Conservation (phyloP, 192 early-diverging fungal genomes). For the Ambispora gerdemannii region DNA sequence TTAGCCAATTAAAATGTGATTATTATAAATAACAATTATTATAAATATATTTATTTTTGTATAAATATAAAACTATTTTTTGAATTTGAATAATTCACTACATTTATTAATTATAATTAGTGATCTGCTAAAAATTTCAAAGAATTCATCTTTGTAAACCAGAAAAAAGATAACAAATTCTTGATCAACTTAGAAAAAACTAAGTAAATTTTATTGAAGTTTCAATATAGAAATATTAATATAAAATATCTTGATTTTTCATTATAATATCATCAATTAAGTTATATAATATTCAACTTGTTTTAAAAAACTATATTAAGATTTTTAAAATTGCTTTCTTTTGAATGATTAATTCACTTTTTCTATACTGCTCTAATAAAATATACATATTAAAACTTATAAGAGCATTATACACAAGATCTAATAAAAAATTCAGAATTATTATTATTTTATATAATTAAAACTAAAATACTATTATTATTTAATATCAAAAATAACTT, state of each 20-base stretch:
- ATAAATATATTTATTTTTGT: too few species aligned
- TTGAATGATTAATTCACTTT: constrained; percentile 54
- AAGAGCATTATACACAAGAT: constrained; percentile 58
- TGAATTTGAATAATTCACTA: constrained; percentile 63
- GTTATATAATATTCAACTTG: constrained; percentile 58
- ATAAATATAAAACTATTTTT: too few species aligned
- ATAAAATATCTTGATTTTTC: not conserved
- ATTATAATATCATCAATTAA: constrained; percentile 42
- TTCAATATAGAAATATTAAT: too few species aligned
- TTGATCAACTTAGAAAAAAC: constrained; percentile 33
- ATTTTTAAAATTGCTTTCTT: constrained; percentile 65
- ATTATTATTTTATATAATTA: not conserved
- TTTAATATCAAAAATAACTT: not conserved
- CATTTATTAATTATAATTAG: constrained; percentile 71
- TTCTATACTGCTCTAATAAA: constrained; percentile 56
- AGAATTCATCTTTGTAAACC: constrained; percentile 72
- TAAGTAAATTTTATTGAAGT: not conserved
- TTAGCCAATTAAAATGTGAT: too few species aligned
- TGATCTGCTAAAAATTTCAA: constrained; percentile 67
- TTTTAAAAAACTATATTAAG: constrained; percentile 69
- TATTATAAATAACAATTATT: too few species aligned
- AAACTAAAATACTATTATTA: not conserved
- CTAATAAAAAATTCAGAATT: constrained; percentile 36
- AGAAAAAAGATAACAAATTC: constrained; percentile 61
- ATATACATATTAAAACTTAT: constrained; percentile 60